phyloP scores from a whole-genome alignment of 1,284 basidiomycete genomes.

The Psilocybe mexicana region DNA sequence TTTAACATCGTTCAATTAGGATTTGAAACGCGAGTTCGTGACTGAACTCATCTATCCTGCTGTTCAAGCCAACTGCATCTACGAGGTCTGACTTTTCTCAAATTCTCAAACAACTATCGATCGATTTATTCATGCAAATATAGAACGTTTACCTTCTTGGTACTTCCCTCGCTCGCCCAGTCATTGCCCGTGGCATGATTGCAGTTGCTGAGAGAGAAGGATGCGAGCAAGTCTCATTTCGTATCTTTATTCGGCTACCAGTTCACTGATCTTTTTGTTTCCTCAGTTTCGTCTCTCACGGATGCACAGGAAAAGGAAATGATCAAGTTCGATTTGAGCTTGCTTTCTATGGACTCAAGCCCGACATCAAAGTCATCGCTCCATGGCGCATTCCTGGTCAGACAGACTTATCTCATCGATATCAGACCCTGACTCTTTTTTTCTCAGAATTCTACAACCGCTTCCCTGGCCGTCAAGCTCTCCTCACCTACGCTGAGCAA shows the following conservation, averaged over 20 bases:
- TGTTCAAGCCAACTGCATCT: constrained; percentile 98
- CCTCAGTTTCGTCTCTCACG: constrained; percentile 90
- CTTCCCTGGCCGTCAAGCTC: constrained; percentile 92
- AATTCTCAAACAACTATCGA: background rate
- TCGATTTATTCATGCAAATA: constrained; percentile 1
- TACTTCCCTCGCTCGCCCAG: constrained; percentile 96
- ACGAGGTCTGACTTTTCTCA: constrained; percentile 64
- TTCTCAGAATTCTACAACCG: constrained; percentile 90
- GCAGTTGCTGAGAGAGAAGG: constrained; percentile 87
- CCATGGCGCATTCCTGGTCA: constrained; percentile 94
- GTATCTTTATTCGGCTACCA: constrained; percentile 1
- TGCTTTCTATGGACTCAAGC: constrained; percentile 98
- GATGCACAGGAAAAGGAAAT: constrained; percentile 99
- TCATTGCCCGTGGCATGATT: constrained; percentile 99
- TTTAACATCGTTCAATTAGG: constrained; percentile 46
- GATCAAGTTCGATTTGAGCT: constrained; percentile 99
- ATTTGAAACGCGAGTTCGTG: constrained; percentile 94
- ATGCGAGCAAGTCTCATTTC: constrained; percentile 74
- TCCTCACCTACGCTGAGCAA: constrained; percentile 88
- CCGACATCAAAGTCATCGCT: constrained; percentile 98
- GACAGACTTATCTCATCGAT: constrained; percentile 17
- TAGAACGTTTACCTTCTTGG: constrained; percentile 97
- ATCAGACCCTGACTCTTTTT: background rate
- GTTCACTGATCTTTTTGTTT: background rate
- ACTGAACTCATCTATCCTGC: constrained; percentile 98